These are phyloP conservation scores for Kodamaea nitidulidarum DNA, from an alignment of 805 yeast genomes.

Conservation along the genomic window DNA sequence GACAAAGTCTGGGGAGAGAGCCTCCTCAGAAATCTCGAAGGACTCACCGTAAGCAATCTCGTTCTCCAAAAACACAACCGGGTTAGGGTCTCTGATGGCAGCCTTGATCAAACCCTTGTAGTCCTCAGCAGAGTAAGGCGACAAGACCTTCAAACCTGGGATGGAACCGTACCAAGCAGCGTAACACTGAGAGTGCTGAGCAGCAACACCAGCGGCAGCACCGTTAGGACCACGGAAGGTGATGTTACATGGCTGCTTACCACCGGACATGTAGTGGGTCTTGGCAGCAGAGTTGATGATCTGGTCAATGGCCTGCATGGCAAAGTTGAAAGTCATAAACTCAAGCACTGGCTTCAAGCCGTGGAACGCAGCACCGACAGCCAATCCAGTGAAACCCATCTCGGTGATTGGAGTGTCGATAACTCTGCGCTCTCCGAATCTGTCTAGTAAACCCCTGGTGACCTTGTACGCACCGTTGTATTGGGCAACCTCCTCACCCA, in stretches of 20 bases:
- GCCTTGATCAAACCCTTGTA: constrained; percentile 94
- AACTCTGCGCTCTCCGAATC: constrained; percentile 90
- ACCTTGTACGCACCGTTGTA: constrained; percentile 99
- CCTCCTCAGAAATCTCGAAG: constrained; percentile 87
- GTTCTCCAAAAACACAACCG: constrained; percentile 92
- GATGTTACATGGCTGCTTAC: constrained; percentile 94
- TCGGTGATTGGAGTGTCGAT: constrained; percentile 98
- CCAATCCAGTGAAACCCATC: constrained; percentile 96
- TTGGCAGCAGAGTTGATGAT: constrained; percentile 98
- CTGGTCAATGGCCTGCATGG: constrained; percentile 99
- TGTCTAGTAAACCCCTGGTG: constrained; percentile 90
- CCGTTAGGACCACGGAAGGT: constrained; percentile 99
- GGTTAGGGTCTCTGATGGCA: constrained; percentile 97
- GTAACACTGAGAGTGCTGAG: constrained; percentile 98
- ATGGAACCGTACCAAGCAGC: constrained; percentile 97
- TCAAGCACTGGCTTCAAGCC: constrained; percentile 96
- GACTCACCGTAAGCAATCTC: constrained; percentile 92
- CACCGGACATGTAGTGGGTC: constrained; percentile 99
- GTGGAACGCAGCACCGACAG: constrained; percentile 94
- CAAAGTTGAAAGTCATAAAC: constrained; percentile 98
- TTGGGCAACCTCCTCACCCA: constrained; percentile 99
- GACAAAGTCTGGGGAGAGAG: constrained; percentile 79
- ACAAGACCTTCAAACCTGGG: constrained; percentile 95
- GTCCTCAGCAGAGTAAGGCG: constrained; percentile 95
- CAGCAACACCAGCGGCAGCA: constrained; percentile 99